phyloP scores from a whole-genome alignment of 1,284 basidiomycete species.

The Cutaneotrichosporon daszewskae region DNA sequence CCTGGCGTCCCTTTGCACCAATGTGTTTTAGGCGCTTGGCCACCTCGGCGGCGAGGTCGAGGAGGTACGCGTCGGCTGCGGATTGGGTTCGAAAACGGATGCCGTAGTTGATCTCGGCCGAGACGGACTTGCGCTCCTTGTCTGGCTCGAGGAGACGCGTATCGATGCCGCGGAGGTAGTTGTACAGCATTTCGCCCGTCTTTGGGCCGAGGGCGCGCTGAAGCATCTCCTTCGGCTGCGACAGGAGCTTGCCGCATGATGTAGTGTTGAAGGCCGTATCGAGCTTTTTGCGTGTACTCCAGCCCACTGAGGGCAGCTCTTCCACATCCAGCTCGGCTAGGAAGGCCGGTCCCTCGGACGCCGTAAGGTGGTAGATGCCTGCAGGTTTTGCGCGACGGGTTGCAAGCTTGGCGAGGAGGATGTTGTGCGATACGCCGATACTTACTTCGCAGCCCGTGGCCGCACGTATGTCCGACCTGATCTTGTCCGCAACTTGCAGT shows the following conservation, averaged over 20 bases:
- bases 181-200: constrained; percentile 76
- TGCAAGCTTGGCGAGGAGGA: constrained; percentile 85
- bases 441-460: constrained; percentile 83
- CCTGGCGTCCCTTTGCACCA: constrained; percentile 61
- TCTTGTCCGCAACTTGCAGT: constrained; percentile 69
- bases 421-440: constrained; percentile 86
- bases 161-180: constrained; percentile 77
- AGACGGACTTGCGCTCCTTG: constrained; percentile 78
- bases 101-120: constrained; percentile 91
- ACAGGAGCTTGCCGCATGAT: constrained; percentile 62
- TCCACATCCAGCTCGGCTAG: constrained; percentile 74
- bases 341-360: constrained; percentile 52
- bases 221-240: constrained; percentile 59
- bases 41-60: constrained; percentile 70
- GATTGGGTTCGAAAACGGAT: constrained; percentile 81
- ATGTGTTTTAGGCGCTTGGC: constrained; percentile 62
- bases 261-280: constrained; percentile 68
- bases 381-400: constrained; percentile 87
- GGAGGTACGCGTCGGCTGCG: constrained; percentile 72
- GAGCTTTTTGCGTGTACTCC: constrained; percentile 60
- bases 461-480: constrained; percentile 67
- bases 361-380: constrained; percentile 60
- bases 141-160: constrained; percentile 71
- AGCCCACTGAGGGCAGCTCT: constrained; percentile 83
- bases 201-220: constrained; percentile 72